Percentiles rank a stretch among this genome's conserved stretches.
Conservation (phyloP, 225 moss, liverwort and hornwort species). For the Pseudisothecium myosuroides region DNA sequence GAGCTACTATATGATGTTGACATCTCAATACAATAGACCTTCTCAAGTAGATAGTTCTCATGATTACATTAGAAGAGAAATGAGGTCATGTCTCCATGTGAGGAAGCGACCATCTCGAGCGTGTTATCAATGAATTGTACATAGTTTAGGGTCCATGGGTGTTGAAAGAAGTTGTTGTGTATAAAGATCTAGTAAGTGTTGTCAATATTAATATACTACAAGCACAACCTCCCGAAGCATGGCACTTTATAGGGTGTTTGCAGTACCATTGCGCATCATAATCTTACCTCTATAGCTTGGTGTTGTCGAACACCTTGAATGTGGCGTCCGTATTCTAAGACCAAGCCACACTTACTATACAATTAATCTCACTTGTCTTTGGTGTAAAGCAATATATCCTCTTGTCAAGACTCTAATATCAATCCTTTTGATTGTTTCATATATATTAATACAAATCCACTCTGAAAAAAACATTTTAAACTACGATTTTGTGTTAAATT, state of each 20-base stretch:
- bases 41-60: too few relatives aligned
- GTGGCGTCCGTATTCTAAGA: rapidly evolving
- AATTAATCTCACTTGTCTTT: background rate
- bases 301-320: background rate
- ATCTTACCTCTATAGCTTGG: background rate
- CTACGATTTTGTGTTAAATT: background rate
- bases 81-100: too few relatives aligned
- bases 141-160: too few relatives aligned
- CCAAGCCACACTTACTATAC: background rate
- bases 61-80: too few relatives aligned
- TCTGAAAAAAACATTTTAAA: background rate
- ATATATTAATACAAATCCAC: background rate
- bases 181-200: too few relatives aligned
- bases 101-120: rapidly evolving
- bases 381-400: background rate
- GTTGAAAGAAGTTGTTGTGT: rapidly evolving
- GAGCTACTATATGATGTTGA: rapidly evolving
- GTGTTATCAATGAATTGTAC: rapidly evolving
- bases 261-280: background rate
- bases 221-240: background rate
- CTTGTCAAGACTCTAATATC: rapidly evolving
- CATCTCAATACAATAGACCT: background rate
- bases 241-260: background rate
- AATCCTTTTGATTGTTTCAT: background rate
- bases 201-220: background rate